Conservation (phyloP, 768 basidiomycete genomes). For the Auriculariales sp. region DNA sequence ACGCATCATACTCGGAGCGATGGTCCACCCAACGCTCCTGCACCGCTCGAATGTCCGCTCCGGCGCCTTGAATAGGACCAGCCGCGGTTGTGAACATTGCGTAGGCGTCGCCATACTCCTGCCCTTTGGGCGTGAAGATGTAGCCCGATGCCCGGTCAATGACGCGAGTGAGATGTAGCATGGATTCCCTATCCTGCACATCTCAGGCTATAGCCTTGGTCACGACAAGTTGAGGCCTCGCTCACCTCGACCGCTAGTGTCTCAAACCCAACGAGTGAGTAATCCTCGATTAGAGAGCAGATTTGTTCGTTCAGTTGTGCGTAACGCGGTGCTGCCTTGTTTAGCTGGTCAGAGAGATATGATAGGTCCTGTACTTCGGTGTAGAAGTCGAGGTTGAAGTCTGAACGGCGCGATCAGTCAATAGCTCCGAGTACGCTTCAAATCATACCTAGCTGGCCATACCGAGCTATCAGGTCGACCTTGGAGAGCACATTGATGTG, state of each 20-base stretch:
- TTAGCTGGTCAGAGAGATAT: slow-evolving; percentile 66
- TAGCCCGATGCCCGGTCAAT: slow-evolving; percentile 91
- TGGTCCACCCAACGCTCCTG: slow-evolving; percentile 94
- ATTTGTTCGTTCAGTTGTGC: slow-evolving; percentile 76
- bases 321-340: slow-evolving; percentile 51
- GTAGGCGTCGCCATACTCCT: slow-evolving; percentile 39
- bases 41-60: slow-evolving; percentile 46
- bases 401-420: slow-evolving; percentile 23
- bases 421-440: neutral
- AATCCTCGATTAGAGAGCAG: slow-evolving; percentile 89
- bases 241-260: slow-evolving; percentile 88
- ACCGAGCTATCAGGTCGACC: slow-evolving; percentile 77
- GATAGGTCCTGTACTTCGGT: slow-evolving; percentile 95
- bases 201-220: no score
- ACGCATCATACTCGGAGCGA: slow-evolving; percentile 67
- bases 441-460: slow-evolving; percentile 74
- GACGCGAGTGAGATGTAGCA: slow-evolving; percentile 71
- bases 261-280: slow-evolving; percentile 85
- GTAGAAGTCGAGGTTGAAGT: slow-evolving; percentile 95
- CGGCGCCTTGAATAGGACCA: slow-evolving; percentile 5
- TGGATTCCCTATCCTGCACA: slow-evolving; percentile 77
- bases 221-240: neutral
- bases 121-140: slow-evolving; percentile 34
- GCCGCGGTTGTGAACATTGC: slow-evolving; percentile 47
- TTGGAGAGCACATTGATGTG: slow-evolving; percentile 97